Base-by-base conservation (phyloP, 106 monocot genomes). In the Apostasia ramifera region DNA sequence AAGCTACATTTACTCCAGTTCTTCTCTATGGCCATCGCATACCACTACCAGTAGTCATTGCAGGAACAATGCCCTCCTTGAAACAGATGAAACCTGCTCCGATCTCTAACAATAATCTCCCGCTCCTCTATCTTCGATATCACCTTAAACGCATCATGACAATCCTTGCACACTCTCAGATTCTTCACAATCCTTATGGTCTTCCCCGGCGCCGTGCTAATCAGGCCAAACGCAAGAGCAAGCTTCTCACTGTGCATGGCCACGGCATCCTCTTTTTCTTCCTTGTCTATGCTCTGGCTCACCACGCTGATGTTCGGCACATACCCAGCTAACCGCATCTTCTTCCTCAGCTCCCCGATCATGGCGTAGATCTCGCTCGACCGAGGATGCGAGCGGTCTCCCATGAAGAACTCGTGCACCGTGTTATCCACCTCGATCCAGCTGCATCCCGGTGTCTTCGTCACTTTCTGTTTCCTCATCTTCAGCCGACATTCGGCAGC, bases 371-470 rank as follows among this genome's bases (percentile, higher is more conserved):
- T 79, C 64, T 79, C 15, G 15, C 57, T 13, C 1, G 69, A 70
- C 6, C 9, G 80, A 2, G 74, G 74, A 70, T 80, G 69, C 0
- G 50, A 49, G 2, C 58, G 58, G 55, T 80, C 80, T 6, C 80
- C 75, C 70, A 71, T 61, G 66, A 80, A 71, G 47, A 80, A 80
- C 47, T 80, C 80, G 44, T 74, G 57, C 10, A 75, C 80, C 3
- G 38, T 47, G 26, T 71, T 56, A 37, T 75, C 71, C 3, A 75
- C 61, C 52, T 80, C 80, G 13, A 71, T 80, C 80, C 75, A 80
- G 55, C 80, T 80, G 71, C 80, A 80, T 8, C 80, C 75, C 4
- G 80, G 80, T 11, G 51, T 75, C 66, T 75, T 80, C 11, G 26
- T 47, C 52, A 71, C 75, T 14, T 47, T 8, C 6, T 75, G 70